Conservation (phyloP, 306 rosid species). For the Cicer pinnatifidum region DNA sequence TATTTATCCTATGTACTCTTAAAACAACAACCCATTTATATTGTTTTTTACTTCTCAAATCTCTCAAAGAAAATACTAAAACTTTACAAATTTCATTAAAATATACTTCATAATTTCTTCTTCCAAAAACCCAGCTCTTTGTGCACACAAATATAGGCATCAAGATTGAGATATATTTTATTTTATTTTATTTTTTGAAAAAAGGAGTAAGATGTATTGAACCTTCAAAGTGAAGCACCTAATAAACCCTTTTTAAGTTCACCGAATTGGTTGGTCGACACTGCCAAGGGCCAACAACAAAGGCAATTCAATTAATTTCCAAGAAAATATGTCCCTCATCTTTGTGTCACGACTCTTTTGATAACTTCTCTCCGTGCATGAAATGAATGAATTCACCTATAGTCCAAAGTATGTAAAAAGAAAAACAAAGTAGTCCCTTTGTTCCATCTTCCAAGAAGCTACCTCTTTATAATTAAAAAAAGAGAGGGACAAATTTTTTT, state of each 20-base stretch:
- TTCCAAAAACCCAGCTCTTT: not conserved
- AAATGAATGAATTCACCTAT: not conserved
- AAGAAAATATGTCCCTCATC: conserved; percentile 37
- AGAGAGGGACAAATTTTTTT: not conserved
- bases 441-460: conserved; percentile 47
- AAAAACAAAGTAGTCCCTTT: conserved; percentile 48
- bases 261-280: conserved; percentile 32
- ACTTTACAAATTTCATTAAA: not conserved
- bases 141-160: conserved; percentile 21
- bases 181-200: too few relatives aligned
- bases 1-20: too few relatives aligned
- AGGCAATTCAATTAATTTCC: conserved; percentile 46
- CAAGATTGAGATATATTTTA: not conserved
- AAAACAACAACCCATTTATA: not conserved
- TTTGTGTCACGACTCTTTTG: conserved; percentile 35
- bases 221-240: conserved; percentile 43
- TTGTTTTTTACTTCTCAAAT: not conserved
- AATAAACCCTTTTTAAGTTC: conserved; percentile 36
- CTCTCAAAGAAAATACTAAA: not conserved
- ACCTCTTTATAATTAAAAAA: not conserved
- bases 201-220: conserved; percentile 35
- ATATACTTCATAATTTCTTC: not conserved
- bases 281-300: conserved; percentile 17
- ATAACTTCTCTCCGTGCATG: conserved; percentile 22
- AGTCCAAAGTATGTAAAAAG: conserved; percentile 25